phyloP scores from a whole-genome alignment of 495 filamentous ascomycete genomes.

The Penicilliopsis zonata region DNA sequence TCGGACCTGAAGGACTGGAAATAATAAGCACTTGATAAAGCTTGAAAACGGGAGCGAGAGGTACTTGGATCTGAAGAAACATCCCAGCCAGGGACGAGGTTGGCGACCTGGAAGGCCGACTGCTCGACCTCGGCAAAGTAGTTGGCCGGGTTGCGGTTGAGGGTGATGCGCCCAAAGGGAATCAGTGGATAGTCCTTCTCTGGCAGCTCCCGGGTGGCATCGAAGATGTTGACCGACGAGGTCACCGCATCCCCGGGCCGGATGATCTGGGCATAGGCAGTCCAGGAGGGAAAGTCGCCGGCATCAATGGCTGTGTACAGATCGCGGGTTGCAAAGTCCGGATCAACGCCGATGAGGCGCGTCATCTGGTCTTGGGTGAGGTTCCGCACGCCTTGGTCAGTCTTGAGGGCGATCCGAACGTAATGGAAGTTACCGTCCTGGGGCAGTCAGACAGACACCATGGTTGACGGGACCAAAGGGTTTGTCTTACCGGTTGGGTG shows the following conservation, averaged over 20 bases:
- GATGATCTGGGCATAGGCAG: conserved; percentile 61
- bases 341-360: no score
- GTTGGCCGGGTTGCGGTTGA: conserved; percentile 61
- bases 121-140: conserved; percentile 76
- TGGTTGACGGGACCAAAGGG: no score
- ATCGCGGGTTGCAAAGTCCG: no score
- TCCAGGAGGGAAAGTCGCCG: background rate
- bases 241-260: conserved; percentile 52
- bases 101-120: conserved; percentile 9
- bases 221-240: conserved; percentile 61
- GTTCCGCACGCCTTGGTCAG: no score
- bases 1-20: conserved; percentile 62
- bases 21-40: conserved; percentile 62
- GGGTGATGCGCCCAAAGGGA: conserved; percentile 50
- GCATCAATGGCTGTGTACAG: no score
- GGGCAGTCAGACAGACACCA: no score
- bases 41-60: conserved; percentile 47
- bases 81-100: conserved; percentile 2
- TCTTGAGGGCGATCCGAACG: no score
- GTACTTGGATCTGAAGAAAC: conserved; percentile 17
- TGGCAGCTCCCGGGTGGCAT: conserved; percentile 67
- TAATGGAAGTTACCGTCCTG: no score
- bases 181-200: conserved; percentile 59
- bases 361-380: no score
- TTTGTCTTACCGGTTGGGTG: no score